Evolutionary conservation across 2,329 filamentous ascomycete genomes (phyloP).

Genomic region (Lizonia empirigonia): DNA sequence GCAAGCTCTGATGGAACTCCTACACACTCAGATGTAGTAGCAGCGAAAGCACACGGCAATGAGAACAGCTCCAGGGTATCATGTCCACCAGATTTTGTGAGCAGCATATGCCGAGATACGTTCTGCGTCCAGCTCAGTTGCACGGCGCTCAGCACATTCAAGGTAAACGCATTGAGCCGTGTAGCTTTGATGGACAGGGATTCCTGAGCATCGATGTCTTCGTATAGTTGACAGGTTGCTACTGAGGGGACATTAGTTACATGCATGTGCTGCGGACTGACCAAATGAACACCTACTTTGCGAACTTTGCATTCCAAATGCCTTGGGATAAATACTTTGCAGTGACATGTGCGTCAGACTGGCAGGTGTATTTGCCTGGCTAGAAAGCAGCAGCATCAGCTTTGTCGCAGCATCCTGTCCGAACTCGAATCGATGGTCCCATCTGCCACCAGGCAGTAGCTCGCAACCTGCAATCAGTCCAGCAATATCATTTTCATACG

Average conservation of each 20-base stretch:
- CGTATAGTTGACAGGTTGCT: too few relatives aligned
- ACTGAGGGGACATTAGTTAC: too few relatives aligned
- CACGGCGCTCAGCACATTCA: slow-evolving; percentile 24
- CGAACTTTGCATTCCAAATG: too few relatives aligned
- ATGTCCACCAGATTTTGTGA: slow-evolving; percentile 15
- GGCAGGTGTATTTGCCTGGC: too few relatives aligned
- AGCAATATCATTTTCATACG: too few relatives aligned
- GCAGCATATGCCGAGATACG: slow-evolving; percentile 26
- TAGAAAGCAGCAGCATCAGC: too few relatives aligned
- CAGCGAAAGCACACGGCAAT: slow-evolving; percentile 25
- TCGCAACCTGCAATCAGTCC: neutral
- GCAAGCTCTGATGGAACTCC: slow-evolving; percentile 15
- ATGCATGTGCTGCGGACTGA: too few relatives aligned
- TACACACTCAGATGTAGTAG: slow-evolving; percentile 16
- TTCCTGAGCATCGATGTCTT: slow-evolving; percentile 22
- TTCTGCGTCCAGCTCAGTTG: slow-evolving; percentile 27
- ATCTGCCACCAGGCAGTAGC: neutral
- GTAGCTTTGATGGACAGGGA: slow-evolving; percentile 20
- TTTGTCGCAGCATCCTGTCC: neutral
- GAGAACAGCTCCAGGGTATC: slow-evolving; percentile 25
- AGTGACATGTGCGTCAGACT: too few relatives aligned
- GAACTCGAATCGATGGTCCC: neutral
- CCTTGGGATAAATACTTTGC: too few relatives aligned
- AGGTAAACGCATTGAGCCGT: slow-evolving; percentile 25
- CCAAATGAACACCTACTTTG: too few relatives aligned